Conservation (phyloP, 208 protist genomes). For the Leishmania turanica region DNA sequence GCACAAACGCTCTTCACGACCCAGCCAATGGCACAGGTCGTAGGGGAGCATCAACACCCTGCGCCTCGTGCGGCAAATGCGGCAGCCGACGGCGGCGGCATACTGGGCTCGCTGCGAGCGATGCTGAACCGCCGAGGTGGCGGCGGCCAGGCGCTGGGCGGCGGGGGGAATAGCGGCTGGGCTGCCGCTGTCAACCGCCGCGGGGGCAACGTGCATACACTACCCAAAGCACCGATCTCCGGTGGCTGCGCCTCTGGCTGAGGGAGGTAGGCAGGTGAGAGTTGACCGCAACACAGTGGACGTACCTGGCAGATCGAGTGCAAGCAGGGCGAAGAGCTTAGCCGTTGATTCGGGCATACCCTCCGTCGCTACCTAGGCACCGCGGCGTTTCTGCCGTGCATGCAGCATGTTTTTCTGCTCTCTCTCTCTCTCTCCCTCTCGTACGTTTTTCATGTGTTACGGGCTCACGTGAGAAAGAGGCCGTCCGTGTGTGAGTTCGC, state of each 20-base stretch:
- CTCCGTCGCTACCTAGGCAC: neutral
- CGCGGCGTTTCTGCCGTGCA: neutral
- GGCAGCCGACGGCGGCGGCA: conserved; percentile 1
- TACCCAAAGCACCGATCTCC: conserved; percentile 43
- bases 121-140: conserved; percentile 23
- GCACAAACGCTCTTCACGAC: conserved; percentile 67
- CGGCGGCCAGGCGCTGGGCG: conserved; percentile 11
- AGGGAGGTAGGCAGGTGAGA: conserved; percentile 27
- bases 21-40: conserved; percentile 39
- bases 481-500: neutral
- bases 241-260: conserved; percentile 31
- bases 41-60: conserved; percentile 40
- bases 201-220: conserved; percentile 49
- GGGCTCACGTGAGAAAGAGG: neutral
- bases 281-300: neutral
- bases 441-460: neutral
- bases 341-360: neutral
- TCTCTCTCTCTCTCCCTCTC: neutral
- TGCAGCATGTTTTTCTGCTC: neutral
- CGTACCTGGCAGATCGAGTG: neutral
- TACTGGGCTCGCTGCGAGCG: conserved; percentile 3
- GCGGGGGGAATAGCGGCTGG: conserved; percentile 27
- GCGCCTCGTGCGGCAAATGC: conserved; percentile 6
- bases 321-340: neutral
- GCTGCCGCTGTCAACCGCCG: conserved; percentile 28